These are phyloP conservation scores for Kazachstania psychrophila DNA, from an alignment of 805 yeast genomes.

Conservation along the genomic window DNA sequence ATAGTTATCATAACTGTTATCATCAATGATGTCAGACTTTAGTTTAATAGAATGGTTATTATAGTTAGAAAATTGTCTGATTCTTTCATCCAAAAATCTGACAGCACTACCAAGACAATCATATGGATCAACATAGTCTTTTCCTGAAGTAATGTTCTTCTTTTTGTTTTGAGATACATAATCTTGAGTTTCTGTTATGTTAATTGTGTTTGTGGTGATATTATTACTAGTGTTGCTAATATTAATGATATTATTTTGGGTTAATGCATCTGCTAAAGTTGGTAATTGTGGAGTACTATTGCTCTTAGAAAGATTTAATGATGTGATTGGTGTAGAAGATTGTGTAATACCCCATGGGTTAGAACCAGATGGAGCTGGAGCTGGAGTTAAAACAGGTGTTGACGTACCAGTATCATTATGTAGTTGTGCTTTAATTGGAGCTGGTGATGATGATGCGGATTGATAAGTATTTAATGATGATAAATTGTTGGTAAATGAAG, in stretches of 20 bases:
- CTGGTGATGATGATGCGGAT: conserved; percentile 20
- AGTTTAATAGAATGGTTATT: conserved; percentile 32
- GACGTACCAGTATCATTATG: conserved; percentile 16
- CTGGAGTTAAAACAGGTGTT: conserved; percentile 27
- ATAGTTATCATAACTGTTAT: conserved; percentile 20
- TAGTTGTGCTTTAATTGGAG: conserved; percentile 22
- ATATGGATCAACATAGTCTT: conserved; percentile 35
- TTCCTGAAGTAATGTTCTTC: conserved; percentile 29
- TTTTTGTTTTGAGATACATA: conserved; percentile 21
- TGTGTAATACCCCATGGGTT: conserved; percentile 31
- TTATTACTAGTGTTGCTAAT: conserved; percentile 1
- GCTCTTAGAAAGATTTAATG: conserved; percentile 19
- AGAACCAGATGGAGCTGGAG: conserved; percentile 26
- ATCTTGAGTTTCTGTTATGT: not conserved
- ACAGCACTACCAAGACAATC: conserved; percentile 41
- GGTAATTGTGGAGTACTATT: conserved; percentile 20
- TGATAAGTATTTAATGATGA: conserved; percentile 1
- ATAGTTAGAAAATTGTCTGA: conserved; percentile 34
- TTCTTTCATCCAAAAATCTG: conserved; percentile 40
- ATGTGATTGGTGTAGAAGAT: conserved; percentile 21
- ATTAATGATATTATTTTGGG: conserved; percentile 5
- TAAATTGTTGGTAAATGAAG: conserved; percentile 6
- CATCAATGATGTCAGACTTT: conserved; percentile 26
- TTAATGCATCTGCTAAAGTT: conserved; percentile 19
- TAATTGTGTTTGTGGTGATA: conserved; percentile 6